Evolutionary conservation across 352 stramenopile species (phyloP), one percentile per base, ranked within the genome.

Genomic region (Bremia lactucae): DNA sequence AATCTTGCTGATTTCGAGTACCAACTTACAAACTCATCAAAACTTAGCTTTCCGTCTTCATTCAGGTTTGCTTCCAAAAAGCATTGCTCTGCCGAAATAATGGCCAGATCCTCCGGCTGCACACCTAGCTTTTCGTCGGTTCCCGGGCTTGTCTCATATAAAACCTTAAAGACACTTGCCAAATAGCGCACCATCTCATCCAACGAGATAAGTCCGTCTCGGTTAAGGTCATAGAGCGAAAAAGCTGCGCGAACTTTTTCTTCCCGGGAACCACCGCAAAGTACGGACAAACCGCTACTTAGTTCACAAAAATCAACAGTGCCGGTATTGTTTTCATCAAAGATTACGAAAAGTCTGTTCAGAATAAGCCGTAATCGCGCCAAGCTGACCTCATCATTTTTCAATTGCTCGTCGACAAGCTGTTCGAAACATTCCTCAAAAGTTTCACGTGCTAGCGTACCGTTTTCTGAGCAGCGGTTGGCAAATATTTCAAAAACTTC

Each of bases 161-260:
- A 45, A 10, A 94, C 73, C 43, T 87, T 88, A 34, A 94, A 95
- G 15, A 95, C 82, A 24, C 72, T 77, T 1, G 65, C 68, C 10
- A 95, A 49, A 43, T 95, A 94, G 15, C 75, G 73, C 25, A 69
- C 65, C 83, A 95, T 94, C 46, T 95, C 83, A n/a, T 88, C 76
- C n/a, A 89, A 31, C 2, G 72, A 82, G 21, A 95, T 89, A 26
- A 76, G 80, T 0, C 80, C 82, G 44, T 94, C 77, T 18, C 87
- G 71, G 47, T 95, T 89, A 7, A 90, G 51, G 52, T 93, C 80
- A 41, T 91, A 94, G 4, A 95, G 61, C 11, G 63, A 70, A 54
- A 95, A 95, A n/a, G 83, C 79, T 15, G 79, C 66, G 10, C 73
- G 72, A 11, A 93, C 77, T 47, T 91, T 92, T 21, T 94, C 77